Evolutionary conservation across 225 moss, liverwort and hornwort genomes (phyloP).

Genomic region (Polytrichum commune): DNA sequence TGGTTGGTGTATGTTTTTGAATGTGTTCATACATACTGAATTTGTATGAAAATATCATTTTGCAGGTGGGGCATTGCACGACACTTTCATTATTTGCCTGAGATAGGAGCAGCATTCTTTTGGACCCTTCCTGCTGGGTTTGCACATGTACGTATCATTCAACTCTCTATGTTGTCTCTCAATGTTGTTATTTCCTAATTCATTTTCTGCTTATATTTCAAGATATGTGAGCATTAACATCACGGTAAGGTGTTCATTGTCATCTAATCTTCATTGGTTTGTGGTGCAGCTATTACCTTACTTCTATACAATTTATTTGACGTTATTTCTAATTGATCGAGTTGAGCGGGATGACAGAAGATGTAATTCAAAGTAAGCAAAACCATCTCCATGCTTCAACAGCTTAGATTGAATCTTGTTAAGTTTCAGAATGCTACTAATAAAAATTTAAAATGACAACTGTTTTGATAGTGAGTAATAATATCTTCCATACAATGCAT

Average conservation of each 20-base stretch:
- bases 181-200: not conserved
- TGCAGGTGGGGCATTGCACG: slow-evolving; percentile 67
- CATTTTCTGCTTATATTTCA: not conserved
- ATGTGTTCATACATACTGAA: not conserved
- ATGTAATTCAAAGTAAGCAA: slow-evolving; percentile 47
- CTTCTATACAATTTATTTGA: slow-evolving; percentile 27
- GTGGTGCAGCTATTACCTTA: slow-evolving; percentile 37
- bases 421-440: too few species aligned
- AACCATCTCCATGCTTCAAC: not conserved
- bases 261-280: not conserved
- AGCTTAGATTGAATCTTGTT: too few species aligned
- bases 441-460: too few species aligned
- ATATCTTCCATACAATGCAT: too few species aligned
- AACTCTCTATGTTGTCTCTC: not conserved
- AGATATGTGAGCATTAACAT: not conserved
- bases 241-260: not conserved
- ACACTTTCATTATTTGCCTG: slow-evolving; percentile 55
- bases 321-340: slow-evolving; percentile 30
- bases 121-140: slow-evolving; percentile 56
- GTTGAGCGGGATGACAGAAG: slow-evolving; percentile 48
- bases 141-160: slow-evolving; percentile 28
- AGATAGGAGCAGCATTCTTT: slow-evolving; percentile 42
- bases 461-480: too few species aligned
- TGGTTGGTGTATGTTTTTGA: not conserved
- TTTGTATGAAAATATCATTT: not conserved